These are phyloP conservation scores for Tilletia horrida DNA, from an alignment of 1,284 basidiomycete genomes.

Conservation along the genomic window DNA sequence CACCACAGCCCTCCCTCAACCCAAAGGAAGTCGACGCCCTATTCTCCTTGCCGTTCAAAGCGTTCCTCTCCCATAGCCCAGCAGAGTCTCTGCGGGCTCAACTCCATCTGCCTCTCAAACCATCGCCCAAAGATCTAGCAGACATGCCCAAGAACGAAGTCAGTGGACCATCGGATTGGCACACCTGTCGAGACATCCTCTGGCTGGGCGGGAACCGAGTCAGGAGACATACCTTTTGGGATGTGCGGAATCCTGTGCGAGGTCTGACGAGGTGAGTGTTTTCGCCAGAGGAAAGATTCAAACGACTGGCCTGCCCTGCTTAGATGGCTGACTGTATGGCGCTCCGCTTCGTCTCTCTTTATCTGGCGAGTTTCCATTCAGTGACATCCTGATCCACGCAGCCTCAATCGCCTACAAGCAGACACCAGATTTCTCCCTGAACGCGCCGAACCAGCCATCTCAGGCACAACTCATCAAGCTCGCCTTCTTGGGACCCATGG, in stretches of 20 bases:
- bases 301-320: too few relatives aligned
- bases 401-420: constrained; percentile 38
- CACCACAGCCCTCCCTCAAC: constrained; percentile 31
- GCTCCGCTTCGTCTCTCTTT: not conserved
- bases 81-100: constrained; percentile 24
- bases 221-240: constrained; percentile 49
- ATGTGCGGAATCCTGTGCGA: constrained; percentile 45
- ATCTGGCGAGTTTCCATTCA: constrained; percentile 3
- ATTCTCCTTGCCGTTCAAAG: constrained; percentile 43
- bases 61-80: constrained; percentile 44
- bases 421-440: constrained; percentile 27
- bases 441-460: constrained; percentile 15
- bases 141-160: constrained; percentile 38
- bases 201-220: constrained; percentile 41
- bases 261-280: constrained; percentile 42
- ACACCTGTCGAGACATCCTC: constrained; percentile 43
- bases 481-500: constrained; percentile 41
- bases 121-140: constrained; percentile 27
- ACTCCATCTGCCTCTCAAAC: constrained; percentile 27
- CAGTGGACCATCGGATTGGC: constrained; percentile 46
- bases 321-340: too few relatives aligned
- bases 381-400: constrained; percentile 48
- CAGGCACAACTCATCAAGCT: constrained; percentile 37
- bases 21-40: constrained; percentile 42
- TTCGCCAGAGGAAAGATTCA: too few relatives aligned